Base-by-base conservation (phyloP, 805 yeast species). In the Nakazawaea siamensis region DNA sequence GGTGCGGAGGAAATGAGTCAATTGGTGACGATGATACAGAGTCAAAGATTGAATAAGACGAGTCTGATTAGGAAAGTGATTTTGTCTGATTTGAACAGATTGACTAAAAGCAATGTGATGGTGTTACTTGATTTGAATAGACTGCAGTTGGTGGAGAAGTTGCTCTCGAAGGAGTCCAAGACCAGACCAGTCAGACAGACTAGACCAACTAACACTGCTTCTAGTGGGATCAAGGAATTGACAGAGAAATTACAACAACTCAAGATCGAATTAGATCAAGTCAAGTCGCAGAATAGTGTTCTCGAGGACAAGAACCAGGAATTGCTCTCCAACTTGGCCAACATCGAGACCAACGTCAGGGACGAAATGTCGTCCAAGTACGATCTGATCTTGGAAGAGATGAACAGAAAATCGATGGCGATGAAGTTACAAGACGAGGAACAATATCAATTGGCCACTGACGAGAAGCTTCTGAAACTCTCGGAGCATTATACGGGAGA, bases 401-500 rank as follows among this genome's bases (percentile, higher is more conserved):
- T 41, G 26, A 31, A 32, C 16, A 17, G 14, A 15, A 18, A 24
- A 11, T 23, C 20, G 15, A 23, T 27, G 24, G 30, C 18, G 14
- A 9, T 31, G 16, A 32, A 34, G 17, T 28, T 40, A 13, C 26
- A 37, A 18, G 31, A 29, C 15, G 38, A 37, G 17, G 39, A 20
- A n/a, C 41, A 2, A 48, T 49, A 16, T 15, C 41, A 31, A 37
- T 34, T 11, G 18, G 52, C 39, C 37, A 51, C 47, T 25, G 66
- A 51, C 45, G 45, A 35, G 29, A 65, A 50, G 41, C 43, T 51
- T 36, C 51, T 45, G 30, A 52, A 49, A 16, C 39, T 60, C 11
- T 52, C 62, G 0, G 42, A 40, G n/a, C 55, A 54, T 24, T 60
- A 58, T 31, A 62, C 57, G 23, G 43, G 45, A 4, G 54, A 50